Percentiles rank a stretch among this genome's conserved stretches.
Conservation (phyloP, 352 stramenopile species). For the Phytophthora pisi region DNA sequence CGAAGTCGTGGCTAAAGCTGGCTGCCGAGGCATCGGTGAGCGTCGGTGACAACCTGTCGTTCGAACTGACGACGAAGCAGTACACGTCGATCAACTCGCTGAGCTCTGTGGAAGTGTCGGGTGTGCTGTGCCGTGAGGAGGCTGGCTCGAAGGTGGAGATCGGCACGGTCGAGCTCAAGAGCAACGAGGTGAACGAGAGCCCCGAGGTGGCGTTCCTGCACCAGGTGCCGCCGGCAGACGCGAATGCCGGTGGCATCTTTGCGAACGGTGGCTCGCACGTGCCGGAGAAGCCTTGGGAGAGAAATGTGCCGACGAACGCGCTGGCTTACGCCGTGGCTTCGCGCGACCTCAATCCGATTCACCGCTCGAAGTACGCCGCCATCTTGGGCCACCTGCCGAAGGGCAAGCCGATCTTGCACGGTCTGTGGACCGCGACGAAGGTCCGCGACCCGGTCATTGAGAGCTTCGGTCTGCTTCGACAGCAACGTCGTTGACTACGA, state of each 20-base stretch:
- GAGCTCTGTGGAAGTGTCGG: slow-evolving; percentile 54
- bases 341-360: slow-evolving; percentile 88
- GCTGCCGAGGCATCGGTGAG: slow-evolving; percentile 27
- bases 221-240: slow-evolving; percentile 35
- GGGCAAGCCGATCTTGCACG: slow-evolving; percentile 87
- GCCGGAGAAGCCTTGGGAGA: slow-evolving; percentile 67
- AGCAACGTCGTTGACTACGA: slow-evolving; percentile 76
- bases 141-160: slow-evolving; percentile 42
- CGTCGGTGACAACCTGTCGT: slow-evolving; percentile 56
- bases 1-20: slow-evolving; percentile 72
- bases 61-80: slow-evolving; percentile 57
- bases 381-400: slow-evolving; percentile 76
- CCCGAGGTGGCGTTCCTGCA: slow-evolving; percentile 54
- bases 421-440: slow-evolving; percentile 89
- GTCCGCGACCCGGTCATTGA: slow-evolving; percentile 70
- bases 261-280: slow-evolving; percentile 69
- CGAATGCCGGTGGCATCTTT: slow-evolving; percentile 39
- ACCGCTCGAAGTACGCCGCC: slow-evolving; percentile 78
- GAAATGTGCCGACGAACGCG: slow-evolving; percentile 66
- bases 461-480: slow-evolving; percentile 59
- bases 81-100: slow-evolving; percentile 53
- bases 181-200: slow-evolving; percentile 50
- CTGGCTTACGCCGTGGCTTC: slow-evolving; percentile 80
- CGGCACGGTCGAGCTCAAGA: slow-evolving; percentile 41
- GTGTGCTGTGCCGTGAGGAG: slow-evolving; percentile 48